Evolutionary conservation across 805 yeast species (phyloP).

Genomic region (Blastobotrys attinorum): DNA sequence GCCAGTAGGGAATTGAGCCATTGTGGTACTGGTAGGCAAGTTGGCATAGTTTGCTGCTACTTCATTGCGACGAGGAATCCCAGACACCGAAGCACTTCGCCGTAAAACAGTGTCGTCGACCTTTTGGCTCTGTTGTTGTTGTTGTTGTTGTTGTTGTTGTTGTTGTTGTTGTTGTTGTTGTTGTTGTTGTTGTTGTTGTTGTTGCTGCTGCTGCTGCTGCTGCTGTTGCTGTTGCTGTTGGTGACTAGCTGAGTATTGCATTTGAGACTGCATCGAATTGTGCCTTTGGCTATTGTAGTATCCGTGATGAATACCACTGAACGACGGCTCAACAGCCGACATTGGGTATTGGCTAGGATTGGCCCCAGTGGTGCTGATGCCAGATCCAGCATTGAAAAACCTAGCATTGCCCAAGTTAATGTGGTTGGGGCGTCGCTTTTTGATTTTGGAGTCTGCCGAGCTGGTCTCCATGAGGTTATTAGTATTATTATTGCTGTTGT

Average conservation of each 20-base stretch:
- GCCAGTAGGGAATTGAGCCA: too few species aligned
- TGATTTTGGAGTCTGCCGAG: background rate
- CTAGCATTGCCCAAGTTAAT: background rate
- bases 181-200: background rate
- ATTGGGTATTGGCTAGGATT: background rate
- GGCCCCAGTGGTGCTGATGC: too few species aligned
- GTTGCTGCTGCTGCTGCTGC: background rate
- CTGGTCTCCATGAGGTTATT: background rate
- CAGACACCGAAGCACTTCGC: background rate
- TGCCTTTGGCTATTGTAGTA: too few species aligned
- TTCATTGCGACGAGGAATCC: too few species aligned
- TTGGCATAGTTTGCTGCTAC: too few species aligned
- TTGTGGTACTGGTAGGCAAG: too few species aligned
- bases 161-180: background rate
- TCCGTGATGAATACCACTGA: background rate
- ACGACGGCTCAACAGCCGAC: background rate
- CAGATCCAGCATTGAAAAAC: background rate
- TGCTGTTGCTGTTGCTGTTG: background rate
- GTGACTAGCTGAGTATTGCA: too few species aligned
- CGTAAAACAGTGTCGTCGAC: background rate
- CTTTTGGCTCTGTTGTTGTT: background rate
- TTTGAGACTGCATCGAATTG: too few species aligned
- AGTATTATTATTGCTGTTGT: background rate
- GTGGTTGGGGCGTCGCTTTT: conserved; percentile 1
- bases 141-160: background rate